phyloP scores from a whole-genome alignment of 2,329 filamentous ascomycete species.

The Calonectria fujianensis region DNA sequence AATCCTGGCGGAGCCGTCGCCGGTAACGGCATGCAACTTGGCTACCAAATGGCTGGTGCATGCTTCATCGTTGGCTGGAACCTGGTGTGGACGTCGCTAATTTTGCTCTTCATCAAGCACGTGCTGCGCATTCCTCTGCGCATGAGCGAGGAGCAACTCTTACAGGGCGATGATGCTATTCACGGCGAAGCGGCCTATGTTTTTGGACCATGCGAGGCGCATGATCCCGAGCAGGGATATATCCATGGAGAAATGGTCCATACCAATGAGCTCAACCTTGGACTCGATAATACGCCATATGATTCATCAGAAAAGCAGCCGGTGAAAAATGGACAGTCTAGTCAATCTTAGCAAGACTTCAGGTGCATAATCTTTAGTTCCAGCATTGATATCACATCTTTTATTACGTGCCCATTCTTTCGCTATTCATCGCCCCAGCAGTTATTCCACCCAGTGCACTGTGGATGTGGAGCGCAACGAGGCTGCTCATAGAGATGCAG shows the following conservation, averaged over 20 bases:
- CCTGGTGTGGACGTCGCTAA: conserved; percentile 39
- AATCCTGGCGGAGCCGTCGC: conserved; percentile 41
- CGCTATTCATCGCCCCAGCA: too few relatives aligned
- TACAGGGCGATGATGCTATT: conserved; percentile 35
- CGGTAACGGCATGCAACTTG: conserved; percentile 42
- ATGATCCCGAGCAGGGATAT: conserved; percentile 35
- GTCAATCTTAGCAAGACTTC: not conserved
- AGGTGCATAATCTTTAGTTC: not conserved
- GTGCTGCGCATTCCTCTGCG: conserved; percentile 39
- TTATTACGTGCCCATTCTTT: not conserved
- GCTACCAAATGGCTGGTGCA: conserved; percentile 42
- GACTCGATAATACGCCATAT: not conserved
- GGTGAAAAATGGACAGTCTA: conserved; percentile 23
- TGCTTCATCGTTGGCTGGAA: conserved; percentile 43
- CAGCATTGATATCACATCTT: not conserved
- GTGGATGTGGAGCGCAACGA: too few relatives aligned
- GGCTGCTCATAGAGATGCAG: too few relatives aligned
- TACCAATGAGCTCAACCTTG: not conserved
- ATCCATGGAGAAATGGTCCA: conserved; percentile 32
- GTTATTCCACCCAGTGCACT: not conserved
- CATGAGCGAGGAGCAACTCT: conserved; percentile 38
- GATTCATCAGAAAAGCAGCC: conserved; percentile 16
- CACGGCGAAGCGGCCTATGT: conserved; percentile 42
- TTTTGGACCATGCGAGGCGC: conserved; percentile 39
- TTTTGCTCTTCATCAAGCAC: conserved; percentile 41